phyloP scores from a whole-genome alignment of 2,329 filamentous ascomycete species.

The Aspergillus amoenus region DNA sequence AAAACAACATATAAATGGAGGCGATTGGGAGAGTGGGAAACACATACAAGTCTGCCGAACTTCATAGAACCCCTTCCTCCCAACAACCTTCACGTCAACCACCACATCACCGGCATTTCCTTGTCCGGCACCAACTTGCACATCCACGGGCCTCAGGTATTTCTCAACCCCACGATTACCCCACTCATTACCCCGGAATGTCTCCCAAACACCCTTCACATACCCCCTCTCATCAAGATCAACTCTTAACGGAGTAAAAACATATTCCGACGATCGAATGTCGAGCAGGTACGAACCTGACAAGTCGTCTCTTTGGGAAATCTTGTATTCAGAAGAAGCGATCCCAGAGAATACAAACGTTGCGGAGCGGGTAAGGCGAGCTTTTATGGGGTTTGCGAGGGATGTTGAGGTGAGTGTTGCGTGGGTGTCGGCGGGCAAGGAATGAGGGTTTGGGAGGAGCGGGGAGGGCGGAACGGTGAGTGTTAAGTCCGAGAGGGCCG shows the following conservation, averaged over 20 bases:
- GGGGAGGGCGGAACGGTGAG: conserved; percentile 43
- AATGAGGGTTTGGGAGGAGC: conserved; percentile 44
- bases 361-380: conserved; percentile 66
- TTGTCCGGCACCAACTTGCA: not conserved
- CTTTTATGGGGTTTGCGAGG: conserved; percentile 46
- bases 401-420: conserved; percentile 49
- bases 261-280: conserved; percentile 70
- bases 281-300: conserved; percentile 72
- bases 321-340: not conserved
- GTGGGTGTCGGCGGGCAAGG: conserved; percentile 48
- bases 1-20: conserved; percentile 7
- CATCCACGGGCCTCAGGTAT: conserved; percentile 27
- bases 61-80: conserved; percentile 71
- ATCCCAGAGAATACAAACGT: conserved; percentile 76
- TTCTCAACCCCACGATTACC: conserved; percentile 68
- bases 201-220: conserved; percentile 72
- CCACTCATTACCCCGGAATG: conserved; percentile 87
- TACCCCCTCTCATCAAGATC: conserved; percentile 56
- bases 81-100: conserved; percentile 63
- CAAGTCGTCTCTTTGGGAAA: conserved; percentile 4
- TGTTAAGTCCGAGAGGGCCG: conserved; percentile 31
- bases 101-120: conserved; percentile 36
- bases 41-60: conserved; percentile 73
- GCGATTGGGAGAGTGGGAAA: not conserved
- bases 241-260: conserved; percentile 76